Percentiles rank a stretch among this genome's conserved stretches.
Conservation (phyloP, 73 alveolate species). For the Blepharisma stoltei region DNA sequence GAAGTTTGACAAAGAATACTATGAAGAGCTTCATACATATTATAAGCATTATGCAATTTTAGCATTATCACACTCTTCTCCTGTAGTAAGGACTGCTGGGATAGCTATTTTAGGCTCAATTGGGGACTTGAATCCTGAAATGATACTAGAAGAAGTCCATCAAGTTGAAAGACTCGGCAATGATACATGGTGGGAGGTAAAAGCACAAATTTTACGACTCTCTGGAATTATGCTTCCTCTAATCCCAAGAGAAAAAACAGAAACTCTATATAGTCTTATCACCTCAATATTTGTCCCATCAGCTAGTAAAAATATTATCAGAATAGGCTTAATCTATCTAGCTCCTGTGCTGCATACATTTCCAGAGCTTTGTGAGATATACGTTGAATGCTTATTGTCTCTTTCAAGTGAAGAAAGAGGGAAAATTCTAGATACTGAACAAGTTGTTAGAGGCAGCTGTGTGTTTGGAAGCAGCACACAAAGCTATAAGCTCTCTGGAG, state of each 20-base stretch:
- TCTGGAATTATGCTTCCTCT: constrained; percentile 23
- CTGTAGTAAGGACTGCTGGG: constrained; percentile 7
- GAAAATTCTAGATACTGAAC: constrained; percentile 45
- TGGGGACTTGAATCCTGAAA: constrained; percentile 6
- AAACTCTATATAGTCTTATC: not conserved
- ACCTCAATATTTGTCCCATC: not conserved
- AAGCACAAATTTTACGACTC: constrained; percentile 14
- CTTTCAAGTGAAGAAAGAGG: constrained; percentile 51
- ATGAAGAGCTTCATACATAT: constrained; percentile 18
- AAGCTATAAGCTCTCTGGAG: constrained; percentile 46
- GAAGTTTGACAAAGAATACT: not conserved
- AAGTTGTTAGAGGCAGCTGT: constrained; percentile 40
- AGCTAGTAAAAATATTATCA: constrained; percentile 47
- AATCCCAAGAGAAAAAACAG: not conserved
- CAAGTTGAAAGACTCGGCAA: not conserved
- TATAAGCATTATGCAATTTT: constrained; percentile 11
- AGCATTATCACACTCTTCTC: constrained; percentile 16
- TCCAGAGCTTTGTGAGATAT: constrained; percentile 55
- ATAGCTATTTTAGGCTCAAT: not conserved
- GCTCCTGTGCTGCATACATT: constrained; percentile 55
- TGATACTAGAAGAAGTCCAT: constrained; percentile 2
- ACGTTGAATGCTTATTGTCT: constrained; percentile 44
- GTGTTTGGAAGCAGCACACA: constrained; percentile 18
- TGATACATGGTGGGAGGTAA: constrained; percentile 18
- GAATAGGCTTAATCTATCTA: constrained; percentile 62